A percentile compares a stretch with the other conserved stretches of the same genome.
Evolutionary conservation across 495 filamentous ascomycete genomes (phyloP).

Genomic region (Neurospora sp.): DNA sequence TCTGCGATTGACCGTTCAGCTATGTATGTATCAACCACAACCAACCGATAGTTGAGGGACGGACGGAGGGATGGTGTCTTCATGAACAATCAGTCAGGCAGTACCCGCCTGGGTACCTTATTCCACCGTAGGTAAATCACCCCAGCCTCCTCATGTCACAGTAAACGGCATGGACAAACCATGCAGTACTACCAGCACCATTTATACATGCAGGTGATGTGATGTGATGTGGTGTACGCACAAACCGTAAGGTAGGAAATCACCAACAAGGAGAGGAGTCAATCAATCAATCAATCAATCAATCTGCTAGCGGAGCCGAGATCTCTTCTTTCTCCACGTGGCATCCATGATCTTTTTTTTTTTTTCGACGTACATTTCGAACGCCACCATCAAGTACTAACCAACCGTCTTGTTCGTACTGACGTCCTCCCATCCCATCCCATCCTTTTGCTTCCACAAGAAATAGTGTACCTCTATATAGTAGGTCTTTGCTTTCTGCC

Average conservation of each 20-base stretch:
- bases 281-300: background rate
- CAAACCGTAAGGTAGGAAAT: background rate
- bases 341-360: background rate
- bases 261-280: background rate
- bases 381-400: background rate
- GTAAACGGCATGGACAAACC: background rate
- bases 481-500: background rate
- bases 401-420: background rate
- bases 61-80: background rate
- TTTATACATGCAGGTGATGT: background rate
- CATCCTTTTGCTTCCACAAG: background rate
- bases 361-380: background rate
- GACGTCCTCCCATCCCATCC: background rate
- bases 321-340: background rate
- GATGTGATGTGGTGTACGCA: background rate
- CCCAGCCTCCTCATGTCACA: background rate
- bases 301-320: background rate
- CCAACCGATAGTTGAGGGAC: background rate
- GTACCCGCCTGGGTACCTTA: background rate
- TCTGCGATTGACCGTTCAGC: background rate
- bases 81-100: background rate
- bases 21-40: background rate
- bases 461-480: background rate
- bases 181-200: background rate
- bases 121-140: background rate